Evolutionary conservation across 2,329 filamentous ascomycete genomes (phyloP).

Genomic region (Sordariomycetes sp.): DNA sequence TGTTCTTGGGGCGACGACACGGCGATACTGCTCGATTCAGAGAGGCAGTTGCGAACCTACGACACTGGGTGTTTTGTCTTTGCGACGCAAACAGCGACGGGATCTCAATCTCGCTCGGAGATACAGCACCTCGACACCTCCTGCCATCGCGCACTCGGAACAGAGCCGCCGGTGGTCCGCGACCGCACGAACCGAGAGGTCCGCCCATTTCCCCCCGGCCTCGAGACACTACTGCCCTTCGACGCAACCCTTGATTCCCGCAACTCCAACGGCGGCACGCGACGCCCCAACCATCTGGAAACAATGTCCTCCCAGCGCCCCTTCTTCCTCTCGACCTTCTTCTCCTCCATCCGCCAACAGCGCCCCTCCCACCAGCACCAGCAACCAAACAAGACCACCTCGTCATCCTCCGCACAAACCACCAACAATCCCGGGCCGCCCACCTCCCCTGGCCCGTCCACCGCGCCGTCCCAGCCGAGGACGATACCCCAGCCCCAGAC

Average conservation of each 20-base stretch:
- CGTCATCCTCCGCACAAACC: constrained; percentile 11
- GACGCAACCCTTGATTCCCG: background rate
- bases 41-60: too few species aligned
- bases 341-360: constrained; percentile 40
- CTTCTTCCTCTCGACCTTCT: constrained; percentile 42
- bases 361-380: constrained; percentile 14
- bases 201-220: background rate
- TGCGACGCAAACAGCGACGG: background rate
- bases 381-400: constrained; percentile 23
- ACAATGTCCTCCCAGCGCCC: constrained; percentile 41
- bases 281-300: background rate
- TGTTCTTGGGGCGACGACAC: too few species aligned
- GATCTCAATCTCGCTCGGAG: background rate
- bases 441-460: constrained; percentile 4
- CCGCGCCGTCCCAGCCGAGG: background rate
- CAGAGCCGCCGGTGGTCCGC: background rate
- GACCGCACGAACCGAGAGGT: background rate
- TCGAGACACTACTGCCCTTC: background rate
- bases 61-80: too few species aligned
- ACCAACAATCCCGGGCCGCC: constrained; percentile 6
- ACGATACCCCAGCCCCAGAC: constrained; percentile 4
- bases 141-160: background rate
- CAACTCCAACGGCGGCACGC: background rate
- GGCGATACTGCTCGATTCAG: too few species aligned
- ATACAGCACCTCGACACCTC: background rate